phyloP scores from a whole-genome alignment of 148 eudicot genomes.

The Diospyros lotus region DNA sequence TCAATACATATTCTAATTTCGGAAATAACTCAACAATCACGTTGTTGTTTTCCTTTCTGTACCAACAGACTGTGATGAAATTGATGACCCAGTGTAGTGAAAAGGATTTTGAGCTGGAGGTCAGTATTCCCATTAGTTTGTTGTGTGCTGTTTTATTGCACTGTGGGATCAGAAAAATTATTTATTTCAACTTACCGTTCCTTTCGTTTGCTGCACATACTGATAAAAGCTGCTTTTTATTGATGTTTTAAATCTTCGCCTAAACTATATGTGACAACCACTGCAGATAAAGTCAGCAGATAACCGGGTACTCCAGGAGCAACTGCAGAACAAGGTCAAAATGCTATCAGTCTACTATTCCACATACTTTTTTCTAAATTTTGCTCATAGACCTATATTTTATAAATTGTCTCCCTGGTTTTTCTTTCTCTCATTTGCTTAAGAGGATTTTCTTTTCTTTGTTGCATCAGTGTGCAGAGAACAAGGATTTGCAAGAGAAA shows the following conservation, averaged over 20 bases:
- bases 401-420: not conserved
- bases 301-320: slow-evolving; percentile 91
- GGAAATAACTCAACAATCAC: slow-evolving; percentile 4
- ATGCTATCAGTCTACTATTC: not conserved
- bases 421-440: slow-evolving; percentile 4
- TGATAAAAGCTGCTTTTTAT: not conserved
- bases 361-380: not conserved
- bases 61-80: slow-evolving; percentile 61
- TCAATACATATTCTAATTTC: not conserved
- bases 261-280: not conserved
- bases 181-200: not conserved
- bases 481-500: slow-evolving; percentile 60
- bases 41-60: slow-evolving; percentile 8
- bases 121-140: slow-evolving; percentile 18
- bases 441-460: not conserved
- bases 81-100: slow-evolving; percentile 86
- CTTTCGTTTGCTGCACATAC: not conserved
- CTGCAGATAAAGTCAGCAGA: slow-evolving; percentile 88
- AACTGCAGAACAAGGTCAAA: slow-evolving; percentile 79
- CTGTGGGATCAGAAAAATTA: not conserved
- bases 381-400: not conserved
- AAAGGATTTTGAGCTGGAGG: slow-evolving; percentile 94
- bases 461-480: slow-evolving; percentile 64
- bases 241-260: not conserved
- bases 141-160: not conserved